Evolutionary conservation across 768 basidiomycete species (phyloP).

Genomic region (Calocera cornea): DNA sequence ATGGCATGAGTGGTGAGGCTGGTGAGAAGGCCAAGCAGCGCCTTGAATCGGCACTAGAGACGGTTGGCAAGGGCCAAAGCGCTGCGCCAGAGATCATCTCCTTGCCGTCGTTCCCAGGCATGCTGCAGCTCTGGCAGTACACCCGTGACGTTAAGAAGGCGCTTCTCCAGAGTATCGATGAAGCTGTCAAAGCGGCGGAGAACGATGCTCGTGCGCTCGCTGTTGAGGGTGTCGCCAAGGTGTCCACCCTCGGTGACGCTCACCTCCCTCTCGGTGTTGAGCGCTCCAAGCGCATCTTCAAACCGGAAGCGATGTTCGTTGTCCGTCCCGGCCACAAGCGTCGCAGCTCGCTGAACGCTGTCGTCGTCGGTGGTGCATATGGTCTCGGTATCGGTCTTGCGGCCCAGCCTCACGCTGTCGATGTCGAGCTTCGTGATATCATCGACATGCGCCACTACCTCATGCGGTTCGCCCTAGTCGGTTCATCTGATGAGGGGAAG

Average conservation of each 20-base stretch:
- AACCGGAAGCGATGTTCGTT: slow-evolving; percentile 96
- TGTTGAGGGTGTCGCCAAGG: slow-evolving; percentile 46
- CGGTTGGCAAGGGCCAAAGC: slow-evolving; percentile 61
- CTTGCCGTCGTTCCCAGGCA: slow-evolving; percentile 70
- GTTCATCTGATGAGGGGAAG: slow-evolving; percentile 26
- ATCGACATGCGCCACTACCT: slow-evolving; percentile 78
- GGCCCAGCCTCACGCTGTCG: slow-evolving; percentile 58
- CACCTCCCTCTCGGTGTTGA: slow-evolving; percentile 74
- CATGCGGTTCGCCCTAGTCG: slow-evolving; percentile 42
- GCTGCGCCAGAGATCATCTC: slow-evolving; percentile 33
- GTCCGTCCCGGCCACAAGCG: slow-evolving; percentile 21
- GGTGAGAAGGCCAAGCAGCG: slow-evolving; percentile 41
- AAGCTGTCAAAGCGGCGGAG: slow-evolving; percentile 65
- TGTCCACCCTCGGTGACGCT: slow-evolving; percentile 55
- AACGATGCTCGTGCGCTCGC: slow-evolving; percentile 66
- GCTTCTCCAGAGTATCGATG: slow-evolving; percentile 69
- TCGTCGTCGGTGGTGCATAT: slow-evolving; percentile 63
- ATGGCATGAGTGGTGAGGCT: slow-evolving; percentile 46
- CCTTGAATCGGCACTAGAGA: slow-evolving; percentile 56
- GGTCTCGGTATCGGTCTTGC: slow-evolving; percentile 69
- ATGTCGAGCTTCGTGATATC: slow-evolving; percentile 69
- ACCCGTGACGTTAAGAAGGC: slow-evolving; percentile 62
- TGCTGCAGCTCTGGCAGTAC: slow-evolving; percentile 75
- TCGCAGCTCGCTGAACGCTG: slow-evolving; percentile 26
- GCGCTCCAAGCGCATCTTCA: slow-evolving; percentile 69